phyloP scores from a whole-genome alignment of 352 stramenopile genomes.

The Pythium plurisporium region DNA sequence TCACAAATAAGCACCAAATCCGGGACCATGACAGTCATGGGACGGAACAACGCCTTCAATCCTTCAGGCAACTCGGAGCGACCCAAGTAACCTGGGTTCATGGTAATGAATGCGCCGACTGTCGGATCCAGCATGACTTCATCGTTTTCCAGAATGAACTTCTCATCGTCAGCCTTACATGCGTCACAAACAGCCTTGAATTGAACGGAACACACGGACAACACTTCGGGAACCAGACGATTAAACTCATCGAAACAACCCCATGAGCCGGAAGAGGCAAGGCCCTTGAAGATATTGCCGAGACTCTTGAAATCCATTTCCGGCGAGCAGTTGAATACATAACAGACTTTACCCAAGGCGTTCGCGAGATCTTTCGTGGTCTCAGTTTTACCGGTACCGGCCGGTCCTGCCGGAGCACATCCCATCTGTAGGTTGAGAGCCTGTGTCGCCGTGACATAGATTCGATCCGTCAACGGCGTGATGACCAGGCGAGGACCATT shows the following conservation, averaged over 20 bases:
- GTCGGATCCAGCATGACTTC: conserved; percentile 90
- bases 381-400: conserved; percentile 93
- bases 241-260: conserved; percentile 98
- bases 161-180: conserved; percentile 91
- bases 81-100: conserved; percentile 96
- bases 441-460: conserved; percentile 95
- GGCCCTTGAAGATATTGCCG: conserved; percentile 97
- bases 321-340: conserved; percentile 95
- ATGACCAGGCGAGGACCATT: conserved; percentile 94
- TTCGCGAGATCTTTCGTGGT: conserved; percentile 95
- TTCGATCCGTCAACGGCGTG: conserved; percentile 94
- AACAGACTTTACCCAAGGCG: conserved; percentile 93
- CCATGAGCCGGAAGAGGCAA: conserved; percentile 93
- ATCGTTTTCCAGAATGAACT: conserved; percentile 94
- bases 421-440: conserved; percentile 92
- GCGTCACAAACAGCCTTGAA: conserved; percentile 96
- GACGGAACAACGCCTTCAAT: conserved; percentile 93
- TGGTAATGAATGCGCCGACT: conserved; percentile 95
- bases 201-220: conserved; percentile 93
- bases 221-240: conserved; percentile 91
- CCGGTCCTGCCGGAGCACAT: conserved; percentile 73
- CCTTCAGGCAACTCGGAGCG: conserved; percentile 93
- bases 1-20: conserved; percentile 96
- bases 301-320: conserved; percentile 96
- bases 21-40: conserved; percentile 96